Evolutionary conservation across 768 basidiomycete species (phyloP), one percentile per base, ranked within the genome.

Genomic region (Calvatia gigantea): DNA sequence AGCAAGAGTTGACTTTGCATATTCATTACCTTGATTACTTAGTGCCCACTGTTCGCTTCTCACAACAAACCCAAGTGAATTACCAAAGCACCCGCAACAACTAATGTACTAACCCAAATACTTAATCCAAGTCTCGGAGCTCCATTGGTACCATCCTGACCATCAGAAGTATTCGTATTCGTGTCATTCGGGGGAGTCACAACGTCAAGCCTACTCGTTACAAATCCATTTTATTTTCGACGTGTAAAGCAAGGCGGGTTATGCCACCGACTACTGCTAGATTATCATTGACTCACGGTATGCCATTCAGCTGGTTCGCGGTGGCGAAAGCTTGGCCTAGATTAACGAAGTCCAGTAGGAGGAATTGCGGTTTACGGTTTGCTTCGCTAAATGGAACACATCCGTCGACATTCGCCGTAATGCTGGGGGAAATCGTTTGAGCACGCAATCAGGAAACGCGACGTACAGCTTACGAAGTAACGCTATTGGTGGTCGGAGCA

Each of bases 331-430:
- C 80, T 12, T 77, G 56, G 2, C 81, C 82, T 23, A 77, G 50
- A 60, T 83, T 69, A 8, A 82, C 76, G 48, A 67, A 84, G 64
- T 83, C 82, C 19, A 83, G 69, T 19, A 83, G 69, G 28, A 83
- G 66, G 64, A 83, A 83, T 49, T 77, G 76, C 0, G 82, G 82
- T 15, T 75, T 73, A 25, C 75, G 72, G 14, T 73, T 74, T 6
- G 69, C 74, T 0, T 71, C 75, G 38, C 54, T 56, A 19, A 83
- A 65, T 0, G 70, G 74, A 1, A 70, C 65, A 49, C 81, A 83
- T 0, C 75, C 71, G 42, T 73, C 68, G 0, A 75, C 76, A 58
- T 82, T 65, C 15, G 68, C 68, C 2, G 73, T 49, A 41, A 78
- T 76, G 9, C 75, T 76, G 38, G 8, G 3, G 27, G 14, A 48